These are phyloP conservation scores for Sporothrix humicola DNA, from an alignment of 2,329 filamentous ascomycete species.

Conservation along the genomic window DNA sequence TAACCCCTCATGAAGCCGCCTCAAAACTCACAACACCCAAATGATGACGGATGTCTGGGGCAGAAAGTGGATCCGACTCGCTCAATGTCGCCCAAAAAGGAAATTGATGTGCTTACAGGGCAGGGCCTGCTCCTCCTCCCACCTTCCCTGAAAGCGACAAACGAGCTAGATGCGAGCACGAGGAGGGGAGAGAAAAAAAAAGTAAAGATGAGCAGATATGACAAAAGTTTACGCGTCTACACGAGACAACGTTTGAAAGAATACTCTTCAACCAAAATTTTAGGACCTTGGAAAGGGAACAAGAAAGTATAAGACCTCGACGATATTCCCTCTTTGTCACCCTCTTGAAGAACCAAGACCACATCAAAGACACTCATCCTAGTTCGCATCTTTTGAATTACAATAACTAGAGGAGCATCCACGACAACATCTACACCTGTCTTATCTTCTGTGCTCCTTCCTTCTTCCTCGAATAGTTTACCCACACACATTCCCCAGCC, in stretches of 20 bases:
- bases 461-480: background rate
- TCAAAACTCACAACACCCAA: background rate
- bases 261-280: too few relatives aligned
- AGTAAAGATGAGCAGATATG: background rate
- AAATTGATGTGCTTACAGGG: background rate
- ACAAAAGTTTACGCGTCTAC: background rate
- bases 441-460: background rate
- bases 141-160: conserved; percentile 5
- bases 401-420: background rate
- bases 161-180: background rate
- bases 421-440: background rate
- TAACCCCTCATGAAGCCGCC: background rate
- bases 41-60: background rate
- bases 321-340: background rate
- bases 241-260: too few relatives aligned
- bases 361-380: too few relatives aligned
- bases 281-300: background rate
- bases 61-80: background rate
- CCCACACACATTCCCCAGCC: background rate
- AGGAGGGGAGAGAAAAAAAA: background rate
- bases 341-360: too few relatives aligned
- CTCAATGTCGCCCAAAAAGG: conserved; percentile 16
- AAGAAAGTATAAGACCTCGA: conserved; percentile 25
- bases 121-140: too few relatives aligned
- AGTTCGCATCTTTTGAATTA: too few relatives aligned